phyloP scores from a whole-genome alignment of 352 stramenopile species.

The Phytophthora ramorum region DNA sequence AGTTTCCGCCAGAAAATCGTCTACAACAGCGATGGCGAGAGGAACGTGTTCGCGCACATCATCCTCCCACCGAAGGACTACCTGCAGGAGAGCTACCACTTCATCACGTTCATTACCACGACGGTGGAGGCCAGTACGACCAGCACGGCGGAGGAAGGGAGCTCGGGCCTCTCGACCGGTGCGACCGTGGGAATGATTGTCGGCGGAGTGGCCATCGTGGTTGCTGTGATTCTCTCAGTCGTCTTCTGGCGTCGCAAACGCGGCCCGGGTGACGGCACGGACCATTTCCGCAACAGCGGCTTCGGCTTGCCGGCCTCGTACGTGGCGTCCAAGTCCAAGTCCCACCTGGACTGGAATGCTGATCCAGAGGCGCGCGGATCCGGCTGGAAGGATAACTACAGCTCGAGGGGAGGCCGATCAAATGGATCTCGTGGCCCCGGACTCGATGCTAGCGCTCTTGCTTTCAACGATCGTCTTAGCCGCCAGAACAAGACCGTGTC shows the following conservation, averaged over 20 bases:
- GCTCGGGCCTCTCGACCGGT: slow-evolving; percentile 47
- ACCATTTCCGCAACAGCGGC: slow-evolving; percentile 69
- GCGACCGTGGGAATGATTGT: slow-evolving; percentile 56
- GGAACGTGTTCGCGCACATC: slow-evolving; percentile 83
- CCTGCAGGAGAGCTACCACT: slow-evolving; percentile 74
- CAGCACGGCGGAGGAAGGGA: slow-evolving; percentile 13
- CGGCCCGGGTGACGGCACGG: slow-evolving; percentile 39
- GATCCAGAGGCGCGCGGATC: slow-evolving; percentile 49
- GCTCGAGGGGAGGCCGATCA: slow-evolving; percentile 40
- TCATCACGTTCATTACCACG: slow-evolving; percentile 79
- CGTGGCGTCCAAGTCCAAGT: slow-evolving; percentile 60
- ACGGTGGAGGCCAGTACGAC: slow-evolving; percentile 33
- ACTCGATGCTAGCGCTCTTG: slow-evolving; percentile 68
- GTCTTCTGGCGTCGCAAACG: slow-evolving; percentile 69
- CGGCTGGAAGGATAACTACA: slow-evolving; percentile 58
- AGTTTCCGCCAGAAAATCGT: slow-evolving; percentile 69
- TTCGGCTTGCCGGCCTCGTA: slow-evolving; percentile 55
- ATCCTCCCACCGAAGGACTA: slow-evolving; percentile 67
- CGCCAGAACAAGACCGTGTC: slow-evolving; percentile 71
- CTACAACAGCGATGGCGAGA: slow-evolving; percentile 55
- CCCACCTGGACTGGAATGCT: slow-evolving; percentile 67
- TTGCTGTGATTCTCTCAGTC: slow-evolving; percentile 53
- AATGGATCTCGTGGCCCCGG: slow-evolving; percentile 51
- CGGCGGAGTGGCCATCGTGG: slow-evolving; percentile 50
- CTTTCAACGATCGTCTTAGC: slow-evolving; percentile 64